These are phyloP conservation scores for Scheffersomyces amazonensis DNA, from an alignment of 805 yeast genomes.

Conservation along the genomic window DNA sequence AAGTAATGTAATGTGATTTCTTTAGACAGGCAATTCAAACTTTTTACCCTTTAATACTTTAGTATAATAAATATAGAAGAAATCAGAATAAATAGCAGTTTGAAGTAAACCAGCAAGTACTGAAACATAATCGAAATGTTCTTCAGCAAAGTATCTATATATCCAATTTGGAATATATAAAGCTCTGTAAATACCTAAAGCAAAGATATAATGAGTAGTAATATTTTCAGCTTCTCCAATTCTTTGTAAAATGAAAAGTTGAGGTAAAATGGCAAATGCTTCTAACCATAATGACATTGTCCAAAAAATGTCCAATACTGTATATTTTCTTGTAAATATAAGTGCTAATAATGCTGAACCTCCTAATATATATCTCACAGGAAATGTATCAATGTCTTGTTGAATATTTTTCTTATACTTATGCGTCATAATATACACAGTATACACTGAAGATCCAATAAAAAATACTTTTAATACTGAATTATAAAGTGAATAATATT, in stretches of 20 bases:
- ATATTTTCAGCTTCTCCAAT: conserved; percentile 85
- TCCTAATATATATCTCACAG: conserved; percentile 63
- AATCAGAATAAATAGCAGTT: conserved; percentile 87
- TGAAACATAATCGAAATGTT: conserved; percentile 64
- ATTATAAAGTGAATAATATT: conserved; percentile 69
- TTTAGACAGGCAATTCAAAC: conserved; percentile 64
- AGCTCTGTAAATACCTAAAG: conserved; percentile 86
- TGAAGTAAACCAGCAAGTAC: conserved; percentile 81
- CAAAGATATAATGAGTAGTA: conserved; percentile 91
- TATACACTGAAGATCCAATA: conserved; percentile 71
- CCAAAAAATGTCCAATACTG: conserved; percentile 71
- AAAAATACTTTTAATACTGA: conserved; percentile 78
- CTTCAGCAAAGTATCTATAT: conserved; percentile 72
- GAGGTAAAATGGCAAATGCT: conserved; percentile 88
- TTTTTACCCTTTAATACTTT: conserved; percentile 75
- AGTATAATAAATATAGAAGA: conserved; percentile 85
- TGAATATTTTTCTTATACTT: conserved; percentile 60
- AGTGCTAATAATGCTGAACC: conserved; percentile 56
- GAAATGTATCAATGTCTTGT: conserved; percentile 68
- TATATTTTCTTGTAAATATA: conserved; percentile 64
- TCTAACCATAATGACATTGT: conserved; percentile 91
- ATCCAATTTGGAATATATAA: conserved; percentile 94
- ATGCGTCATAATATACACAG: conserved; percentile 64
- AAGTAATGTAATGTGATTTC: neutral
- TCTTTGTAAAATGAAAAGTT: conserved; percentile 82